phyloP scores from a whole-genome alignment of 78 protist genomes.

The Cavenderia fasciculata region DNA sequence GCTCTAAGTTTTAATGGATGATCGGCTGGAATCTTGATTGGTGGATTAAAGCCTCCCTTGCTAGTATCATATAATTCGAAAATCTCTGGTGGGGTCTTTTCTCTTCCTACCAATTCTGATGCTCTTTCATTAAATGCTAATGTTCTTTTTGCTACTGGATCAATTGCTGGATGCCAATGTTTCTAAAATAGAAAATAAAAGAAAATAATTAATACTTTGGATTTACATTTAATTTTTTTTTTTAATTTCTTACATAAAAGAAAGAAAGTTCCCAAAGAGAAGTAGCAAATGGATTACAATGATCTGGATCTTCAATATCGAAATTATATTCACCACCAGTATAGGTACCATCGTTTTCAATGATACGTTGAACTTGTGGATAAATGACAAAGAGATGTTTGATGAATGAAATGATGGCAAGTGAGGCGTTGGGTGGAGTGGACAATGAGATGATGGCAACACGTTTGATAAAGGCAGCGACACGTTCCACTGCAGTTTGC shows the following conservation, averaged over 20 bases:
- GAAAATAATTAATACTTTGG: not conserved
- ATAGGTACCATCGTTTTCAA: constrained; percentile 36
- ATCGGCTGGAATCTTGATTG: constrained; percentile 46
- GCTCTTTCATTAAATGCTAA: constrained; percentile 19
- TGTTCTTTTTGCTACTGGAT: constrained; percentile 35
- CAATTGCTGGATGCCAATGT: constrained; percentile 78
- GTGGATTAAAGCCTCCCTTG: constrained; percentile 68
- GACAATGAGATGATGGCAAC: not conserved
- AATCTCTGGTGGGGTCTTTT: constrained; percentile 26
- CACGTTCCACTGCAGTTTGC: constrained; percentile 61
- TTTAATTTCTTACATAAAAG: not conserved
- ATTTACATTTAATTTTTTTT: not conserved
- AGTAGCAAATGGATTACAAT: constrained; percentile 66
- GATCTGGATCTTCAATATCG: constrained; percentile 58
- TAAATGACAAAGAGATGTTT: constrained; percentile 39
- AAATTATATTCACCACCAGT: constrained; percentile 43
- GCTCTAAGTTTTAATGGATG: constrained; percentile 24
- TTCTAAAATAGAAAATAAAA: not conserved
- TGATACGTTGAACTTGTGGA: constrained; percentile 44
- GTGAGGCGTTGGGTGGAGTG: constrained; percentile 43
- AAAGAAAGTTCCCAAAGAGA: constrained; percentile 56
- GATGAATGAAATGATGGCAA: constrained; percentile 21
- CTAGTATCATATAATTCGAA: constrained; percentile 21
- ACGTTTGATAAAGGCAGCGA: constrained; percentile 56
- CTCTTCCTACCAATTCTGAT: not conserved